Conservation (phyloP, 192 early-diverging fungal genomes). For the Coemansia sp. region DNA sequence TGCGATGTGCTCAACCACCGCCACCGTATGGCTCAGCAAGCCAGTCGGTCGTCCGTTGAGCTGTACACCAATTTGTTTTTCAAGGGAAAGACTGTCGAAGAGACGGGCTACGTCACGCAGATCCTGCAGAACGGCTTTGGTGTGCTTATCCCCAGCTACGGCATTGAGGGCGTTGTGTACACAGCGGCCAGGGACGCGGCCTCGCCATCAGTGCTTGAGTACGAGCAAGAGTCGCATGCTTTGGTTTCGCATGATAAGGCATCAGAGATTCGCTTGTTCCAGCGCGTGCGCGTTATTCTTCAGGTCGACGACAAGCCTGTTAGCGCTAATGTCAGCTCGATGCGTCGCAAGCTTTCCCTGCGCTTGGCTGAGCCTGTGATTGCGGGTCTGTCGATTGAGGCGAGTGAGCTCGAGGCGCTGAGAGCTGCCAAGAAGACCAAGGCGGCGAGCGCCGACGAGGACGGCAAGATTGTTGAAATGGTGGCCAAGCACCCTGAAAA, state of each 20-base stretch:
- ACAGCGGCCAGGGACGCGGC: conserved; percentile 19
- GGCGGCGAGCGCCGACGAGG: conserved; percentile 2
- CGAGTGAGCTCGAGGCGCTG: conserved; percentile 26
- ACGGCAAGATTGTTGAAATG: conserved; percentile 30
- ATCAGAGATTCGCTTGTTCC: conserved; percentile 36
- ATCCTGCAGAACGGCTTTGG: conserved; percentile 93
- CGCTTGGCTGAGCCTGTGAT: conserved; percentile 38
- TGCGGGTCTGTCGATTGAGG: conserved; percentile 15
- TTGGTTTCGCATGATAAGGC: conserved; percentile 22
- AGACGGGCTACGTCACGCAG: conserved; percentile 87
- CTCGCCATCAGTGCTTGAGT: conserved; percentile 20
- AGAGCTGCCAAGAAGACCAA: conserved; percentile 11
- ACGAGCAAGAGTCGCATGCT: conserved; percentile 32
- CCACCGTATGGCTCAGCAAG: conserved; percentile 94
- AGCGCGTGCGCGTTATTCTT: conserved; percentile 39
- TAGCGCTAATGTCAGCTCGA: conserved; percentile 51
- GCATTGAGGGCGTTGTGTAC: conserved; percentile 93
- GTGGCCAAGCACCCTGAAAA: conserved; percentile 46
- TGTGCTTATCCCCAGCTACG: conserved; percentile 86
- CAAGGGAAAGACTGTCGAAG: conserved; percentile 82
- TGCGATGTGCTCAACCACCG: conserved; percentile 88
- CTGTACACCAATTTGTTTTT: conserved; percentile 97
- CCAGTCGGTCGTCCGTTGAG: conserved; percentile 87
- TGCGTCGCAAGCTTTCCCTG: conserved; percentile 47
- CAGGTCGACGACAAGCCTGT: conserved; percentile 50